phyloP scores from a whole-genome alignment of 2,329 filamentous ascomycete species.

The Claviceps sp. region DNA sequence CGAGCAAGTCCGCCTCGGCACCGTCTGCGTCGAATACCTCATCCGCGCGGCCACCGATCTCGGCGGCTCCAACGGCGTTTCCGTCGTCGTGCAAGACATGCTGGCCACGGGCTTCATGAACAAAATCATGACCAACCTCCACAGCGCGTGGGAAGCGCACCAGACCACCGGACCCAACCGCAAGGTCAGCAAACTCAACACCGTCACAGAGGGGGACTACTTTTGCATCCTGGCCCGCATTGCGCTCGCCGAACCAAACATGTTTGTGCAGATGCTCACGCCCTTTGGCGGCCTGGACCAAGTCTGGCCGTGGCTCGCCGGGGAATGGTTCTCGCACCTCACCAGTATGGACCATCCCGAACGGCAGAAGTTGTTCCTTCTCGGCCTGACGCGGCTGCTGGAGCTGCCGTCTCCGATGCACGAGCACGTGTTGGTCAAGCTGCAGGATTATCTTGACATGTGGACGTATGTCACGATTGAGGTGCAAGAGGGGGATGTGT shows the following conservation, averaged over 20 bases:
- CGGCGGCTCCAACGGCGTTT: constrained; percentile 46
- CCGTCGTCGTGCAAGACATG: constrained; percentile 51
- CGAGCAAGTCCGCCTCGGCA: constrained; percentile 44
- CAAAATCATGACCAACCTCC: constrained; percentile 51
- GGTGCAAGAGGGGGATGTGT: constrained; percentile 45
- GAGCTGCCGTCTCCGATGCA: constrained; percentile 47
- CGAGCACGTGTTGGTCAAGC: constrained; percentile 41
- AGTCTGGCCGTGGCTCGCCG: constrained; percentile 45
- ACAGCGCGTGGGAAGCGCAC: constrained; percentile 57
- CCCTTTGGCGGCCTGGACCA: constrained; percentile 32
- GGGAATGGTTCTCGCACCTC: constrained; percentile 56
- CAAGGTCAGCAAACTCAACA: constrained; percentile 54
- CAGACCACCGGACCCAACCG: constrained; percentile 72
- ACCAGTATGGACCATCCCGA: constrained; percentile 53
- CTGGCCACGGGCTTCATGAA: constrained; percentile 48
- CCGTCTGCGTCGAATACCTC: constrained; percentile 49
- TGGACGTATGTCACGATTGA: constrained; percentile 61
- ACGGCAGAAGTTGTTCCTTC: constrained; percentile 56
- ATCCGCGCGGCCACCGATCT: constrained; percentile 49
- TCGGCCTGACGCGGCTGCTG: constrained; percentile 59
- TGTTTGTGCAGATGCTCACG: constrained; percentile 48
- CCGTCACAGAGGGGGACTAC: constrained; percentile 71
- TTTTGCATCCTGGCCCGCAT: constrained; percentile 72
- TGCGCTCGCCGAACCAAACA: constrained; percentile 54
- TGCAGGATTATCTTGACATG: constrained; percentile 63